Base-by-base conservation (phyloP, 1,139 yeast genomes). In the Geotrichum restrictum region DNA sequence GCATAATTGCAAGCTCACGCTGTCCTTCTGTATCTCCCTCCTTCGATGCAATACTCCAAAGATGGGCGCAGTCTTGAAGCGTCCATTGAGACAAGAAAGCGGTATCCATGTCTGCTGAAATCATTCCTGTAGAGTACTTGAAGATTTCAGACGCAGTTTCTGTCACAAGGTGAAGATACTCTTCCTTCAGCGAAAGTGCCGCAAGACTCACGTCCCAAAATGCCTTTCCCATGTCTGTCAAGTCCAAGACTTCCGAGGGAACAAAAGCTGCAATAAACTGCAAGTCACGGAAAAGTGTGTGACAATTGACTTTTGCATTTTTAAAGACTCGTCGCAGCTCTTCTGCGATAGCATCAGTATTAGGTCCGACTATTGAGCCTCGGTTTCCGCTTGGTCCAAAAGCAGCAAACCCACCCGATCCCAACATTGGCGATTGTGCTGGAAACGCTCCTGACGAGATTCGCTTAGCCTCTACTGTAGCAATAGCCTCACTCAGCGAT, bases 201-300 rank as follows among this genome's bases (percentile, higher is more conserved):
- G 72, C 74, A 43, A 68, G 61, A 38, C 69, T 64, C 34, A 69
- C 72, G 47, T 69, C 73, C 67, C 71, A 68, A 50, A 70, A 70
- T 13, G 70, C 69, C 53, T 66, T 66, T 37, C 71, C 71, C 41
- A 60, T 58, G 42, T 66, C 69, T 3, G 67, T 66, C 56, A 61
- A 49, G 44, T 68, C 72, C 36, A 69, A 59, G 27, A 63, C 60
- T 11, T 56, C 56, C 3, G 69, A 60, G 1, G 71, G 69, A 5
- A 68, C 69, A 56, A 69, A 64, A n/a, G 72, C 63, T 1, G 72
- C 66, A 45, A 70, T 65, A 31, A 66, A 58, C 53, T 70, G 74
- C 36, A 70, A 56, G 49, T 70, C 74, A 14, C 72, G 57, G 53
- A 66, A 70, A 11, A 70, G 58, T 0, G 73, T 66, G 14, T 62